Conservation (phyloP, 768 basidiomycete species). For the Macrolepiota fuliginosa region DNA sequence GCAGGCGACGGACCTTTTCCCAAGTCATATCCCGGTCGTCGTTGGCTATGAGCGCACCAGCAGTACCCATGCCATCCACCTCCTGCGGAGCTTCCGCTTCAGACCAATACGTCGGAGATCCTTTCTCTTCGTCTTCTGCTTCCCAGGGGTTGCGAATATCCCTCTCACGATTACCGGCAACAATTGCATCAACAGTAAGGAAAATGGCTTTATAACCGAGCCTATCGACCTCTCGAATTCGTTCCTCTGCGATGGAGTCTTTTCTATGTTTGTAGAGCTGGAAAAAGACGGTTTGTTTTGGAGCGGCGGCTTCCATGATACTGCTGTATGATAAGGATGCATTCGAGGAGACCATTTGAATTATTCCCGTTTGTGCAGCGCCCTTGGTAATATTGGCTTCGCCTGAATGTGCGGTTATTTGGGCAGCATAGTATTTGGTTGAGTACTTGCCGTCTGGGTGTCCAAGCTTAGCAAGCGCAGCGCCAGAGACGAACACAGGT, state of each 20-base stretch:
- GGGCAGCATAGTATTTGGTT: not conserved
- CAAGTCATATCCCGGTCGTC: constrained; percentile 79
- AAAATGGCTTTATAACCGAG: constrained; percentile 88
- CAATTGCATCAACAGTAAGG: constrained; percentile 88
- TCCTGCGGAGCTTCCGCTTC: constrained; percentile 30
- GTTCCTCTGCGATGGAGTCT: constrained; percentile 60
- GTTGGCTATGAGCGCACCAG: constrained; percentile 61
- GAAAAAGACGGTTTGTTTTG: constrained; percentile 69
- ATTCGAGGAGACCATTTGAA: constrained; percentile 86
- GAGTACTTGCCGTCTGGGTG: constrained; percentile 64
- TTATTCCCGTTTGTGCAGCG: constrained; percentile 60
- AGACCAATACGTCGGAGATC: constrained; percentile 27
- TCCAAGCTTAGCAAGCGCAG: constrained; percentile 82
- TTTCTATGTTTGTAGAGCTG: constrained; percentile 84
- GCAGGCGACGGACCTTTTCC: constrained; percentile 46
- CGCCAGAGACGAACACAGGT: constrained; percentile 81
- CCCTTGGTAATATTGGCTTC: constrained; percentile 81
- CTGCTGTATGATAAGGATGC: constrained; percentile 65
- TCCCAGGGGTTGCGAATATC: constrained; percentile 64
- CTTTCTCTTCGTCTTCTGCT: constrained; percentile 54
- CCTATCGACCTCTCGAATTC: constrained; percentile 66
- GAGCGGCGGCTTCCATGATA: constrained; percentile 55
- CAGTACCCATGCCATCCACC: constrained; percentile 54
- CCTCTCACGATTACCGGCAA: constrained; percentile 75
- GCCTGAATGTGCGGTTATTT: constrained; percentile 37